These are phyloP conservation scores for Penicillium fuscoglaucum DNA, from an alignment of 2,329 filamentous ascomycete species.

Conservation along the genomic window DNA sequence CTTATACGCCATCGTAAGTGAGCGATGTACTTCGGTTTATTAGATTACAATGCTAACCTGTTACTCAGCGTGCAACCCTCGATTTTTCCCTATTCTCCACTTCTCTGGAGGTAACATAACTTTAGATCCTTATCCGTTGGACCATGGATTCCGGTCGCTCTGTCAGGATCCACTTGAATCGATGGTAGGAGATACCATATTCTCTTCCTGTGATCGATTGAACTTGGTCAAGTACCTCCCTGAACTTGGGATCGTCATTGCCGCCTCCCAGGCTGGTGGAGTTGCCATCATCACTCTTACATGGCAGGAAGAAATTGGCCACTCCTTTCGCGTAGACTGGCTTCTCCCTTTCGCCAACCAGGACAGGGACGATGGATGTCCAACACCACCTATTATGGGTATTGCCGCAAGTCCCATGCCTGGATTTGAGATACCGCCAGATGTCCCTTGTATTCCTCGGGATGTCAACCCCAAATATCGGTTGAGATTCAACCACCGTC, in stretches of 20 bases:
- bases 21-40: neutral
- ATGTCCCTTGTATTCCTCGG: slow-evolving; percentile 37
- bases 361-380: slow-evolving; percentile 47
- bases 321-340: slow-evolving; percentile 57
- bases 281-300: slow-evolving; percentile 57
- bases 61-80: slow-evolving; percentile 21
- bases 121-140: slow-evolving; percentile 37
- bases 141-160: slow-evolving; percentile 32
- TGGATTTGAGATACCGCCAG: slow-evolving; percentile 45
- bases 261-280: slow-evolving; percentile 59
- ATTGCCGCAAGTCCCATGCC: slow-evolving; percentile 60
- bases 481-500: slow-evolving; percentile 23
- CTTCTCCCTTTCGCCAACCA: slow-evolving; percentile 56
- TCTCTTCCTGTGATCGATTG: slow-evolving; percentile 49
- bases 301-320: slow-evolving; percentile 32
- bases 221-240: slow-evolving; percentile 61
- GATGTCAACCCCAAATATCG: slow-evolving; percentile 21
- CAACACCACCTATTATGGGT: slow-evolving; percentile 52
- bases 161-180: slow-evolving; percentile 33
- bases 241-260: slow-evolving; percentile 58
- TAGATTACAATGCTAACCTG: neutral
- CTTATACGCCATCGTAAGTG: slow-evolving; percentile 20
- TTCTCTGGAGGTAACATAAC: slow-evolving; percentile 44
- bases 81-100: slow-evolving; percentile 44
- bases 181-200: slow-evolving; percentile 24